These are phyloP conservation scores for Nidula niveotomentosa DNA, from an alignment of 1,284 basidiomycete genomes.

Conservation along the genomic window DNA sequence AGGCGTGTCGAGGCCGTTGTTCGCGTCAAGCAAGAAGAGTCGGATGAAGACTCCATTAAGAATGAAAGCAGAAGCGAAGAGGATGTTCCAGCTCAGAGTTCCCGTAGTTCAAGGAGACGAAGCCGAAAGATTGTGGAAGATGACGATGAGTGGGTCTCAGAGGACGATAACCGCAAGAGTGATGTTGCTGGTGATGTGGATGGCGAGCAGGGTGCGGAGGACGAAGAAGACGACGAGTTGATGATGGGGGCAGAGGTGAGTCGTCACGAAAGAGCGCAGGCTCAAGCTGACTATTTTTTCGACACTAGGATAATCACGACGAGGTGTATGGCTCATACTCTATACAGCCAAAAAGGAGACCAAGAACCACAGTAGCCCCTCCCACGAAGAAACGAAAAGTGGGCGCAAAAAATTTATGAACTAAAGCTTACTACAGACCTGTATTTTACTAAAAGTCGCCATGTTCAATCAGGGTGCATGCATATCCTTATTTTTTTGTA, in stretches of 20 bases:
- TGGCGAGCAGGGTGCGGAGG: conserved; percentile 11
- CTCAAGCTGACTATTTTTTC: background rate
- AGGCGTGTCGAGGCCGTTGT: conserved; percentile 43
- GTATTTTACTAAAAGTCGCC: background rate
- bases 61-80: conserved; percentile 12
- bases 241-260: conserved; percentile 52
- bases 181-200: background rate
- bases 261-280: background rate
- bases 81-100: background rate
- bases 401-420: background rate
- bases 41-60: conserved; percentile 23
- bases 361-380: conserved; percentile 3
- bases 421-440: background rate
- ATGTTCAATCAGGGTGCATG: background rate
- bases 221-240: conserved; percentile 58
- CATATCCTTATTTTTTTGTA: conserved; percentile 7
- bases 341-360: background rate
- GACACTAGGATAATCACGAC: conserved; percentile 29
- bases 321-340: conserved; percentile 29
- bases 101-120: conserved; percentile 4
- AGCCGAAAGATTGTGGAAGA: conserved; percentile 14
- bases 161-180: no score
- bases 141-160: conserved; percentile 13
- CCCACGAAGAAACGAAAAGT: conserved; percentile 23
- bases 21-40: conserved; percentile 36